Percentiles rank a stretch among this genome's conserved stretches.
Conservation (phyloP, 2,329 filamentous ascomycete species). For the Ascochyta pisi region DNA sequence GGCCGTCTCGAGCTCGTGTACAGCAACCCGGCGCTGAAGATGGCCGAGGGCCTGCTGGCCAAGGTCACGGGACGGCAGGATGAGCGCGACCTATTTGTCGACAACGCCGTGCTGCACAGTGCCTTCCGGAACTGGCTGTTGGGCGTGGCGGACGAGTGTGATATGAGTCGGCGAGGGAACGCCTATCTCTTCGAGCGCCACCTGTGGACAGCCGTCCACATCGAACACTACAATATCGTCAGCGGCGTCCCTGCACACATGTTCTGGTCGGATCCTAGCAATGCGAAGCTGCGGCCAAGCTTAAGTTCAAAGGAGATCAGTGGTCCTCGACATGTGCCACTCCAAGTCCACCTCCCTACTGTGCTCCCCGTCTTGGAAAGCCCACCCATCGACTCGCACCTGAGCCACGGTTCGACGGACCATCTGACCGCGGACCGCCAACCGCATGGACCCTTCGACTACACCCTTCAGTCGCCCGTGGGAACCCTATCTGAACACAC, state of each 20-base stretch:
- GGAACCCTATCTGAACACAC: constrained; percentile 68
- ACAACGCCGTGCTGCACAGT: constrained; percentile 22
- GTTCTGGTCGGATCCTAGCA: constrained; percentile 18
- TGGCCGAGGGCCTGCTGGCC: constrained; percentile 22
- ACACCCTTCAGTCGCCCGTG: constrained; percentile 21
- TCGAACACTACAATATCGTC: constrained; percentile 37
- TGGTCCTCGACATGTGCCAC: constrained; percentile 53
- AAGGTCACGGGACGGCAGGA: constrained; percentile 28
- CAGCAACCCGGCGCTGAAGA: constrained; percentile 34
- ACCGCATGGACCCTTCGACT: constrained; percentile 24
- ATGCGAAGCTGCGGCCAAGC: neutral
- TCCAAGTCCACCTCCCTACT: neutral
- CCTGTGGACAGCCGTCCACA: constrained; percentile 35
- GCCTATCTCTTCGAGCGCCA: constrained; percentile 35
- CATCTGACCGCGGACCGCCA: neutral
- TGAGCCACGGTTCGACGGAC: neutral
- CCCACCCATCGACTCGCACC: neutral
- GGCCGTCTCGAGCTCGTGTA: constrained; percentile 30
- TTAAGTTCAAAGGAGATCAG: constrained; percentile 28
- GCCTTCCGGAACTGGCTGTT: constrained; percentile 41
- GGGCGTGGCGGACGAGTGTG: constrained; percentile 16
- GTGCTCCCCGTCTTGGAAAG: neutral
- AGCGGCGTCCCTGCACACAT: constrained; percentile 30
- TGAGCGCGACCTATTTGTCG: constrained; percentile 20
- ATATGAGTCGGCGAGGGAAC: constrained; percentile 18